Conservation (phyloP, 441 rosid species). For the Flueggea neowawraea region DNA sequence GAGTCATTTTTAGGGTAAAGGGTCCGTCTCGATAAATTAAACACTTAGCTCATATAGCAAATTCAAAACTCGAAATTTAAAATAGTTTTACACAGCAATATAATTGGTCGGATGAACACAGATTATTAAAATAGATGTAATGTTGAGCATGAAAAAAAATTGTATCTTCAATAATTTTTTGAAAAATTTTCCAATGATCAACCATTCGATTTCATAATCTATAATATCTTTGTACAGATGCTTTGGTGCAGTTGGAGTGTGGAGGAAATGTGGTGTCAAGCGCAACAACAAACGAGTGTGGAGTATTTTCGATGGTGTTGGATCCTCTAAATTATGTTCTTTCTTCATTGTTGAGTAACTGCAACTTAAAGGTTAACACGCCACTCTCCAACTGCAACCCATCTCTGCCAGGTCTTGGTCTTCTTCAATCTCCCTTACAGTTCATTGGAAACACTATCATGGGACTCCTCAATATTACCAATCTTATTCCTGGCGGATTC, state of each 20-base stretch:
- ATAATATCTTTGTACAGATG: conserved; percentile 26
- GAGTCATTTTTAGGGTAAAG: too few species aligned
- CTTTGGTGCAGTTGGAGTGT: conserved; percentile 36
- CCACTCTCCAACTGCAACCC: conserved; percentile 42
- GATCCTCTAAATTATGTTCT: conserved; percentile 28
- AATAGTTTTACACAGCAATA: too few species aligned
- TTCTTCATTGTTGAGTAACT: conserved; percentile 30
- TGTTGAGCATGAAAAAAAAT: too few species aligned
- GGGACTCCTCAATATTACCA: conserved; percentile 29
- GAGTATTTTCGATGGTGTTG: conserved; percentile 32
- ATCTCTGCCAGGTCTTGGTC: conserved; percentile 19
- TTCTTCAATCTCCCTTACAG: conserved; percentile 30
- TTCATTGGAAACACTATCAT: conserved; percentile 22
- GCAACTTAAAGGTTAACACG: conserved; percentile 31
- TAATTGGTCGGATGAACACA: too few species aligned
- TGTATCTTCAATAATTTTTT: too few species aligned
- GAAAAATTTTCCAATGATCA: too few species aligned
- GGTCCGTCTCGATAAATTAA: too few species aligned
- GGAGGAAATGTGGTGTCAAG: conserved; percentile 30
- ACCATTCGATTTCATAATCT: not conserved
- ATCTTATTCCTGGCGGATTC: conserved; percentile 33
- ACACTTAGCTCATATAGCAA: too few species aligned
- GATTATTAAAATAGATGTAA: too few species aligned
- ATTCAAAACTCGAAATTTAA: too few species aligned
- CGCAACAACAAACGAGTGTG: conserved; percentile 30